Conservation (phyloP, 1,139 yeast genomes). For the Lodderomyces margitis region DNA sequence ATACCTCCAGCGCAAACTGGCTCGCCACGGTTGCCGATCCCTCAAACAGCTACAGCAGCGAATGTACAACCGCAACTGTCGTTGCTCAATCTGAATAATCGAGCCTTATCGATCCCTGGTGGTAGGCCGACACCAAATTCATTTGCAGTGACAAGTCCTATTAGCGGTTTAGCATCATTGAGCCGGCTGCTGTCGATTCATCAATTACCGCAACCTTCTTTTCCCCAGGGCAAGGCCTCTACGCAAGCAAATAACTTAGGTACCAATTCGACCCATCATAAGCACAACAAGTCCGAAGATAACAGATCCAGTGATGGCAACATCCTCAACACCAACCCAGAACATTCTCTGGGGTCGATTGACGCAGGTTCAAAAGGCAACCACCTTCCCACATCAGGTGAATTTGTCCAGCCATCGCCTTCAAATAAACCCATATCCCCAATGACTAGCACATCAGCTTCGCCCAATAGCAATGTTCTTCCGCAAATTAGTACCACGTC, state of each 20-base stretch:
- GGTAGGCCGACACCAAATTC: background rate
- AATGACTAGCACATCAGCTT: constrained; percentile 3
- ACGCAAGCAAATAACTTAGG: background rate
- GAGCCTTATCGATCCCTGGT: background rate
- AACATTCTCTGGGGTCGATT: background rate
- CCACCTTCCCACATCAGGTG: background rate
- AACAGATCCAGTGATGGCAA: background rate
- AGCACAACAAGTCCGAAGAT: constrained; percentile 2
- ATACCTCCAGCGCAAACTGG: background rate
- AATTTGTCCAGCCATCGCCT: constrained; percentile 3
- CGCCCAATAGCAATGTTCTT: constrained; percentile 2
- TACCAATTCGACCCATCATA: background rate
- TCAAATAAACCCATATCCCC: constrained; percentile 4
- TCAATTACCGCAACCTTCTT: constrained; percentile 3
- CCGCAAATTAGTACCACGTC: constrained; percentile 24
- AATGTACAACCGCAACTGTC: background rate
- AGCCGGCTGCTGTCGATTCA: constrained; percentile 4
- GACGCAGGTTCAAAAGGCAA: background rate
- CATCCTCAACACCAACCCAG: background rate
- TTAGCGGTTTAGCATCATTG: constrained; percentile 1
- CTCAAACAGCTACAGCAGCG: constrained; percentile 2
- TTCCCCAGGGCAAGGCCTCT: background rate
- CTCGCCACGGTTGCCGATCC: constrained; percentile 17
- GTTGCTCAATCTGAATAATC: background rate
- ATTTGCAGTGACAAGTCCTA: constrained; percentile 1